Evolutionary conservation across 805 yeast genomes (phyloP).

Genomic region (Wickerhamiella sergipiensis): DNA sequence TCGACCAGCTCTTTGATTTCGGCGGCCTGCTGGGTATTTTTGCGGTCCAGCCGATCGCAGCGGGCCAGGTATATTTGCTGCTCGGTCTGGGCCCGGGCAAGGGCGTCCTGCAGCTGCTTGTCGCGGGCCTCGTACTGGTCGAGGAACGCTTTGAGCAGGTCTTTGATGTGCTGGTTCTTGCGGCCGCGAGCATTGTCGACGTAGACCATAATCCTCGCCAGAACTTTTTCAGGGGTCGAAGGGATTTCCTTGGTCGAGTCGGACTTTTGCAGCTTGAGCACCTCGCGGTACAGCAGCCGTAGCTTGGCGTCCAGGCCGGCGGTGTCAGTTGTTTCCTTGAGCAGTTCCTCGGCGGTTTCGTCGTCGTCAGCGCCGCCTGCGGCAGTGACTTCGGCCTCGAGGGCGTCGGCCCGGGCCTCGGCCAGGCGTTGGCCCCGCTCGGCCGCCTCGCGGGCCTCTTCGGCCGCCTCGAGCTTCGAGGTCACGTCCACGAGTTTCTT

Average conservation of each 20-base stretch:
- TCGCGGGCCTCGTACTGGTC: slow-evolving; percentile 9
- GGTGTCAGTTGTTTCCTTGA: slow-evolving; percentile 2
- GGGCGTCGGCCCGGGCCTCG: background rate
- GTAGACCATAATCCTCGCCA: slow-evolving; percentile 4
- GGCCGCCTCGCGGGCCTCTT: background rate
- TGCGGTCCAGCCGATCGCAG: background rate
- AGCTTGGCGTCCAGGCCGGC: slow-evolving; percentile 7
- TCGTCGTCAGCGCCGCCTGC: background rate
- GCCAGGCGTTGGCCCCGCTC: background rate
- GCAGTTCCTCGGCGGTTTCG: background rate
- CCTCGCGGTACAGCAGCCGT: slow-evolving; percentile 4
- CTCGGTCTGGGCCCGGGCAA: background rate
- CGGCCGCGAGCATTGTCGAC: slow-evolving; percentile 5
- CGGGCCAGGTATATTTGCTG: slow-evolving; percentile 1
- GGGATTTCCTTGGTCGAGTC: slow-evolving; percentile 5
- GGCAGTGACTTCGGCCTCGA: background rate
- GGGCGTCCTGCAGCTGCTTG: slow-evolving; percentile 2
- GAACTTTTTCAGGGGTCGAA: slow-evolving; percentile 5
- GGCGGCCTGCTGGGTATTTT: background rate
- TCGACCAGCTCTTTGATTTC: background rate
- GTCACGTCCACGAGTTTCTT: slow-evolving; percentile 4
- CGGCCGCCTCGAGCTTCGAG: background rate
- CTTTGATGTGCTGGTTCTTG: slow-evolving; percentile 5
- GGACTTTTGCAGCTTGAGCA: slow-evolving; percentile 4
- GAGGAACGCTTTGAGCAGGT: slow-evolving; percentile 5